Base-by-base conservation (phyloP, 2,329 filamentous ascomycete genomes). In the Diaporthe citriasiana region DNA sequence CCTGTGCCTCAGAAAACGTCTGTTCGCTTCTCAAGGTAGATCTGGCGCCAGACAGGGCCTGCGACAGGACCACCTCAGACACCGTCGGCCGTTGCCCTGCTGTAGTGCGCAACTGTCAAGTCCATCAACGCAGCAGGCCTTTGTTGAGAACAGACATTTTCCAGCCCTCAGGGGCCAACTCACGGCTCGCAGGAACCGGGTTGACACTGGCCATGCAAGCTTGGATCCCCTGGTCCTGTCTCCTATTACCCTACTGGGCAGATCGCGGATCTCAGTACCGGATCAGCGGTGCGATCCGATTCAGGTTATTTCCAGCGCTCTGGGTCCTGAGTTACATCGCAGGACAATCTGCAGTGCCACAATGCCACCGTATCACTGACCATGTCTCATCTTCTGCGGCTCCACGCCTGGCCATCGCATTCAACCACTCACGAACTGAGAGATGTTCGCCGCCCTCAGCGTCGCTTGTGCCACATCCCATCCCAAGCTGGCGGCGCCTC, bases 331-430 rank as follows among this genome's bases (percentile, higher is more conserved):
- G 70, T 63, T 55, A 63, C 56, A 63, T 71, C 47, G 70, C 70
- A 51, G 70, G 38, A 63, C 22, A 60, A 22, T 17, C 45, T 42
- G 27, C 68, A 27, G 25, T 45, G 56, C 70, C 33, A 71, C 63
- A 68, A 53, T 68, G 17, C 30, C 63, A 68, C 63, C 38, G 63
- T 68, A 27, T 25, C 59, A 60, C 53, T 22, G 45, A 22, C 33
- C 35, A 71, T 30, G 70, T 63, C 70, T 71, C 56, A 63, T 33
- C 42, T 63, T 71, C 45, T 71, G 70, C 45, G 56, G 70, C 56
- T 71, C 70, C 45, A 45, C 33, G 5, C 35, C 25, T 47, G 22
- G 12, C n/a, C 30, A 40, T 68, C 45, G 53, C 47, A 40, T 25
- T 35, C 33, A 4, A 13, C 13, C 45, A 63, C 35, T 42, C 38